Evolutionary conservation across 208 protist genomes (phyloP).

Genomic region (Acanthamoeba healyi): DNA sequence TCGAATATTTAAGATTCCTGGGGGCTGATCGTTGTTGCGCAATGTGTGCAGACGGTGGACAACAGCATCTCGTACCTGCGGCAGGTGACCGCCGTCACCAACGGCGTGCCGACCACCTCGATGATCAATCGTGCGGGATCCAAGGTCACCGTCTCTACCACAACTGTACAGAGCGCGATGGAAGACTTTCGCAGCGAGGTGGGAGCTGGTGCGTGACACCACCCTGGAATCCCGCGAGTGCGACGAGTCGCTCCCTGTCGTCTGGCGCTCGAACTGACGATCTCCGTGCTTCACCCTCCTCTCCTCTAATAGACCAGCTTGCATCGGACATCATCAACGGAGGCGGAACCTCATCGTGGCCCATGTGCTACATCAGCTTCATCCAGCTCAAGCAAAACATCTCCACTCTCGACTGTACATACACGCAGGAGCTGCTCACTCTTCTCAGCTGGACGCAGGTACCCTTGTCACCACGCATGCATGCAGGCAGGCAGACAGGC

Average conservation of each 20-base stretch:
- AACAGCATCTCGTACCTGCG: conserved; percentile 33
- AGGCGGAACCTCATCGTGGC: background rate
- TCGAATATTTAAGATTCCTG: background rate
- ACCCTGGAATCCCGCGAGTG: too few species aligned
- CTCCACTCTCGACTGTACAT: background rate
- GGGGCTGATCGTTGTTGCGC: too few species aligned
- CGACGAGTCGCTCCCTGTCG: too few species aligned
- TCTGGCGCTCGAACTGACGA: background rate
- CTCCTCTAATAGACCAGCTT: background rate
- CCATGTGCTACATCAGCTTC: conserved; percentile 14
- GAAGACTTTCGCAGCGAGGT: background rate
- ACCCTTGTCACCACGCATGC: background rate
- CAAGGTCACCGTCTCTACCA: background rate
- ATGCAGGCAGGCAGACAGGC: background rate
- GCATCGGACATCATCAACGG: conserved; percentile 15
- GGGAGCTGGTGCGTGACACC: background rate
- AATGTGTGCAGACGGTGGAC: background rate
- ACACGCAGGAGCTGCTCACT: background rate
- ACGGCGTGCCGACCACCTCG: background rate
- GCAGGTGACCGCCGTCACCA: background rate
- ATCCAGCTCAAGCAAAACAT: background rate
- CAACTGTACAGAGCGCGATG: conserved; percentile 41
- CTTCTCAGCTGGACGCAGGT: conserved; percentile 27
- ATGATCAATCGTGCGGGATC: background rate
- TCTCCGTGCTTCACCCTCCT: background rate